Percentiles rank a stretch among this genome's conserved stretches.
These are phyloP conservation scores for Trypanosoma vivax DNA, from an alignment of 208 protist species.

Conservation along the genomic window DNA sequence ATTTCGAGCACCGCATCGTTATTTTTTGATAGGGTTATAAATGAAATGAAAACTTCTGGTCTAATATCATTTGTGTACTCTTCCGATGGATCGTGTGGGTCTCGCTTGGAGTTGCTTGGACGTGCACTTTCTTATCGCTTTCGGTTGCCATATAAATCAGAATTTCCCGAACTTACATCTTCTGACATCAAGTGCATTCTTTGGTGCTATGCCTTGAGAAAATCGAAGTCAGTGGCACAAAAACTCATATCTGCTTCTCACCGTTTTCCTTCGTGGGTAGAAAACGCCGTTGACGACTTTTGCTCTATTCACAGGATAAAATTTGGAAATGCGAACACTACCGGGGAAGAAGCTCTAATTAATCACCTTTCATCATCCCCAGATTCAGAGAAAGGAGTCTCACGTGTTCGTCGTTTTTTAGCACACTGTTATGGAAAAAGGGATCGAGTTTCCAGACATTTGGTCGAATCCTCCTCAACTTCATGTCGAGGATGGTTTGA, in stretches of 20 bases:
- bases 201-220: conserved; percentile 61
- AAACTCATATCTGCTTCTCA: conserved; percentile 23
- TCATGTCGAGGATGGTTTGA: conserved; percentile 79
- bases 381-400: conserved; percentile 19
- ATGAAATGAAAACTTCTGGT: conserved; percentile 28
- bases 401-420: conserved; percentile 41
- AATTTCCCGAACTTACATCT: conserved; percentile 28
- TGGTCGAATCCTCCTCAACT: conserved; percentile 22
- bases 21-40: conserved; percentile 31
- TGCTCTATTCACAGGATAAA: conserved; percentile 32
- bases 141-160: conserved; percentile 26
- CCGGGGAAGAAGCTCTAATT: conserved; percentile 21
- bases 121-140: conserved; percentile 57
- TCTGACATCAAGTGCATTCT: conserved; percentile 66
- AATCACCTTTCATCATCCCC: conserved; percentile 33
- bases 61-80: conserved; percentile 18
- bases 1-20: conserved; percentile 23
- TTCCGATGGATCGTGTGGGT: conserved; percentile 9
- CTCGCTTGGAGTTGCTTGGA: conserved; percentile 41
- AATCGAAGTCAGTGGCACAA: conserved; percentile 23
- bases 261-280: conserved; percentile 36
- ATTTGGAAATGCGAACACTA: conserved; percentile 22
- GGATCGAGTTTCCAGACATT: conserved; percentile 23
- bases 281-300: conserved; percentile 27
- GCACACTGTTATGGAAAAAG: conserved; percentile 25